Conservation (phyloP, 163 green algal genomes). For the Scenedesmus sp. region DNA sequence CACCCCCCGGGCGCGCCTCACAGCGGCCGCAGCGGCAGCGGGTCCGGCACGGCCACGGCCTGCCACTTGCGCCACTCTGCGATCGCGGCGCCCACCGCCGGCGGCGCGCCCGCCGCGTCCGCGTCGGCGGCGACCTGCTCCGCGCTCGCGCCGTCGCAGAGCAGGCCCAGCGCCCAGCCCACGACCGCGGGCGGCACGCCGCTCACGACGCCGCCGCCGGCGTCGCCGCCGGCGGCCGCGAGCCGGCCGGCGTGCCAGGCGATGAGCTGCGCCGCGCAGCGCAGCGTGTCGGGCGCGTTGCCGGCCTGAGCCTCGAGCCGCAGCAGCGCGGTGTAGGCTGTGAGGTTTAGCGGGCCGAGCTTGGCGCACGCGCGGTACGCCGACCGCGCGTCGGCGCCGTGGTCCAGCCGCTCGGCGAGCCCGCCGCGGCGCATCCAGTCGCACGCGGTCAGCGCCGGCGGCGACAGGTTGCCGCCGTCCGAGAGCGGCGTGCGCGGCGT, state of each 20-base stretch:
- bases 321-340: conserved; percentile 43
- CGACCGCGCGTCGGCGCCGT: conserved; percentile 53
- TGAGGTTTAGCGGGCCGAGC: conserved; percentile 50
- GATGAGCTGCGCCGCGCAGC: conserved; percentile 35
- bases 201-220: background rate
- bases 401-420: conserved; percentile 74
- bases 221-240: background rate
- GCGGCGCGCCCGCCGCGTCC: background rate
- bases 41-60: too few species aligned
- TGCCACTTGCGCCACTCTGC: conserved; percentile 28
- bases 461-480: conserved; percentile 11
- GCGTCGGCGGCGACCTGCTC: conserved; percentile 3
- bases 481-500: background rate
- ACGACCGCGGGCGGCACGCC: conserved; percentile 24
- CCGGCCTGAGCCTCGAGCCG: conserved; percentile 37
- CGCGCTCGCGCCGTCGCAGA: background rate
- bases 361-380: conserved; percentile 53
- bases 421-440: conserved; percentile 64
- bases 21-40: too few species aligned
- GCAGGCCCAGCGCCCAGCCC: conserved; percentile 20
- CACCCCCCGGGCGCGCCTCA: background rate
- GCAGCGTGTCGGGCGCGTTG: conserved; percentile 8
- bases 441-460: conserved; percentile 13
- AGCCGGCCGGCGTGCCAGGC: conserved; percentile 17
- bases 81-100: conserved; percentile 3